Conservation (phyloP, 352 stramenopile species). For the Globisporangium paddicum region DNA sequence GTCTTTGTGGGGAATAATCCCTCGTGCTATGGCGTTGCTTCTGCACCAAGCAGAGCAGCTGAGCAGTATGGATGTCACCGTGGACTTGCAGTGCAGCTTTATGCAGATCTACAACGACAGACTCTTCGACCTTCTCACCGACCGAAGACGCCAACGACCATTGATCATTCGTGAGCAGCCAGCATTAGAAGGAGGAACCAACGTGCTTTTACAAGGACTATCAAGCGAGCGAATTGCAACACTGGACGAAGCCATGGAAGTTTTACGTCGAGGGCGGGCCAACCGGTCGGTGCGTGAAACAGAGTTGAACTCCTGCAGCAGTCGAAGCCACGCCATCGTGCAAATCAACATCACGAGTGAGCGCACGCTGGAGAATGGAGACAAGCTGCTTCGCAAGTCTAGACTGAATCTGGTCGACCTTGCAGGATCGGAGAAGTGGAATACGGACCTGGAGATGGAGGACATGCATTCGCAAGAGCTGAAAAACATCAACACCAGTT, state of each 20-base stretch:
- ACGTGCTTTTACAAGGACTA: slow-evolving; percentile 54
- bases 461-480: slow-evolving; percentile 72
- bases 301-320: slow-evolving; percentile 83
- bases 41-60: slow-evolving; percentile 24
- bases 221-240: slow-evolving; percentile 40
- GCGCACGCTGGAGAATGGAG: slow-evolving; percentile 19
- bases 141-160: slow-evolving; percentile 59
- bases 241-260: slow-evolving; percentile 43
- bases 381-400: slow-evolving; percentile 38
- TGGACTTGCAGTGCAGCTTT: slow-evolving; percentile 79
- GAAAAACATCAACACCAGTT: slow-evolving; percentile 89
- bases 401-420: slow-evolving; percentile 78
- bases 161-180: slow-evolving; percentile 67
- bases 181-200: slow-evolving; percentile 38
- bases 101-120: slow-evolving; percentile 95
- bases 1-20: slow-evolving; percentile 69
- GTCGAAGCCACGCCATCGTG: slow-evolving; percentile 89
- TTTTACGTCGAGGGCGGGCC: slow-evolving; percentile 39
- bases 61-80: slow-evolving; percentile 13
- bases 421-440: slow-evolving; percentile 81
- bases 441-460: slow-evolving; percentile 69
- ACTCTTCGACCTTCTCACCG: slow-evolving; percentile 88
- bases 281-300: slow-evolving; percentile 81
- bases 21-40: slow-evolving; percentile 69
- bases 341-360: slow-evolving; percentile 76